Percentiles rank a stretch among this genome's conserved stretches.
Evolutionary conservation across 768 basidiomycete genomes (phyloP).

Genomic region (Amanita fuliginea): DNA sequence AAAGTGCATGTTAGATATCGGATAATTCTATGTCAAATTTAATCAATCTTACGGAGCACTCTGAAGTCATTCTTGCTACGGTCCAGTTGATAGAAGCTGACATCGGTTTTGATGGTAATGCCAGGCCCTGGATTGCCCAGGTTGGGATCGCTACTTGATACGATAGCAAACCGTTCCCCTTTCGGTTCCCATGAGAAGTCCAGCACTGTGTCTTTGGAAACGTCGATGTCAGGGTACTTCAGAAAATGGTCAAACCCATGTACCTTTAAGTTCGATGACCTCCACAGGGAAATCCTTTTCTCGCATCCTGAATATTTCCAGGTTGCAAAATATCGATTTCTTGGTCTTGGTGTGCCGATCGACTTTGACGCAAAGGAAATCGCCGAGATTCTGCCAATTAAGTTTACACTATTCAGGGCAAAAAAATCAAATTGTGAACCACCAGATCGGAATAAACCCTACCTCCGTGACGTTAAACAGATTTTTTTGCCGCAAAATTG

Average conservation of each 20-base stretch:
- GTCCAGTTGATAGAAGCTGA: conserved; percentile 94
- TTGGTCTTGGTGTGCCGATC: conserved; percentile 98
- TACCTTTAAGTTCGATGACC: conserved; percentile 94
- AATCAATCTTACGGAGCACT: conserved; percentile 52
- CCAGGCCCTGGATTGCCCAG: conserved; percentile 84
- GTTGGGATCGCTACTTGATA: conserved; percentile 90
- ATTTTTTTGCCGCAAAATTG: conserved; percentile 86
- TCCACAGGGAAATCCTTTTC: conserved; percentile 98
- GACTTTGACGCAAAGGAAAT: conserved; percentile 98
- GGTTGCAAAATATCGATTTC: conserved; percentile 95
- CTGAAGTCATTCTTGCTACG: conserved; percentile 90
- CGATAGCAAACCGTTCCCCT: conserved; percentile 91
- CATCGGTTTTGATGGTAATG: conserved; percentile 90
- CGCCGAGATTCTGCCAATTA: conserved; percentile 97
- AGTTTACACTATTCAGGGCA: conserved; percentile 72
- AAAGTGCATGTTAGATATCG: conserved; percentile 3
- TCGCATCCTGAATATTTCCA: conserved; percentile 94
- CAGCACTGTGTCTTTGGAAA: conserved; percentile 67
- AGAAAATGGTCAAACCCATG: conserved; percentile 1
- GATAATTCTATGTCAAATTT: neutral
- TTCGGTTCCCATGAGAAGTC: conserved; percentile 99
- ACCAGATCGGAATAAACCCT: neutral
- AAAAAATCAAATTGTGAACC: conserved; percentile 1
- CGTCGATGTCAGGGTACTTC: neutral
- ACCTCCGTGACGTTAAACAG: conserved; percentile 95